Percentiles rank a stretch among this genome's conserved stretches.
Conservation (phyloP, 2,329 filamentous ascomycete species). For the Xylaria sp. region DNA sequence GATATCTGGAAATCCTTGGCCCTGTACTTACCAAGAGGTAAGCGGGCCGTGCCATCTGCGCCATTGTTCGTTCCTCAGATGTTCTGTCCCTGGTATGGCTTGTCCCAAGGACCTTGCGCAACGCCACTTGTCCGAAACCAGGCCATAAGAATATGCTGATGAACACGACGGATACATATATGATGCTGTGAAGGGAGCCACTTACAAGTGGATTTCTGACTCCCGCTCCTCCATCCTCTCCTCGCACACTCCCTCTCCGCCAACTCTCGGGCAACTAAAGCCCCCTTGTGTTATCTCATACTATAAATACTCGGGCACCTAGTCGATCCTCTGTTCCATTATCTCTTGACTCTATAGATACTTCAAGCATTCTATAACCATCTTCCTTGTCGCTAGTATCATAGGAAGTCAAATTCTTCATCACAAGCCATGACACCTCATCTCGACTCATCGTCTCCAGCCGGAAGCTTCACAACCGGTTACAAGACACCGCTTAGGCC, state of each 20-base stretch:
- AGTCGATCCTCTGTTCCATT: not conserved
- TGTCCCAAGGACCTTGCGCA: constrained; percentile 6
- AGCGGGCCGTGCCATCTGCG: constrained; percentile 15
- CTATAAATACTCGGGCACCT: not conserved
- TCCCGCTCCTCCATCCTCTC: constrained; percentile 1
- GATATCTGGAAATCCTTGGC: constrained; percentile 18
- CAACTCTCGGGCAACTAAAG: not conserved
- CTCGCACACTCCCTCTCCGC: too few relatives aligned
- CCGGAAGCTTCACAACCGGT: constrained; percentile 38
- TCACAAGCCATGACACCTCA: constrained; percentile 40
- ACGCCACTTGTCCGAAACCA: constrained; percentile 9
- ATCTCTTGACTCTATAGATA: not conserved
- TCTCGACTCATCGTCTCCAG: constrained; percentile 40
- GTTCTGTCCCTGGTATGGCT: constrained; percentile 16
- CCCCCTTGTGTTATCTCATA: not conserved
- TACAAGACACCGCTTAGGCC: constrained; percentile 32
- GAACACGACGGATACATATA: constrained; percentile 7
- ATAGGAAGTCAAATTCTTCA: not conserved
- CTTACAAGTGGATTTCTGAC: not conserved
- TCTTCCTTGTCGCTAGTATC: not conserved
- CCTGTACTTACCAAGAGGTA: constrained; percentile 8
- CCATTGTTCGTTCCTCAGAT: constrained; percentile 12
- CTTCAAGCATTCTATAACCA: not conserved
- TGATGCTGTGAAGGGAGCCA: not conserved
- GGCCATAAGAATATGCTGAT: constrained; percentile 7